A percentile compares a stretch with the other conserved stretches of the same genome.
phyloP scores from a whole-genome alignment of 2,329 filamentous ascomycete species.

The Cladorrhinum sp. region DNA sequence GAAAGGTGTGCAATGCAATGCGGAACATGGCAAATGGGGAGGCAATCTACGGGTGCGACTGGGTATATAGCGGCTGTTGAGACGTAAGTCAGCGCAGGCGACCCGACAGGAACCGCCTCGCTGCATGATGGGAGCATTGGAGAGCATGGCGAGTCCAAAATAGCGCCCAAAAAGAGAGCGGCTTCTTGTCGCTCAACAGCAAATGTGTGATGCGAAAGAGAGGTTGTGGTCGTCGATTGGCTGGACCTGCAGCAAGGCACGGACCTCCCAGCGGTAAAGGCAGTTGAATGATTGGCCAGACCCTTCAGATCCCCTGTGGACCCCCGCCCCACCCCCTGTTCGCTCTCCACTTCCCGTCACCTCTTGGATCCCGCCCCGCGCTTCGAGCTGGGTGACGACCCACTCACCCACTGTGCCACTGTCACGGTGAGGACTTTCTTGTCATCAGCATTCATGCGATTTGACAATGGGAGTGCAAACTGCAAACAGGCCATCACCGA shows the following conservation, averaged over 20 bases:
- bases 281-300: neutral
- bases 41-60: slow-evolving; percentile 6
- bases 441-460: neutral
- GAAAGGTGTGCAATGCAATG: neutral
- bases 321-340: neutral
- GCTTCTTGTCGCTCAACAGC: neutral
- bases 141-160: neutral
- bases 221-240: neutral
- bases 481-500: neutral
- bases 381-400: neutral
- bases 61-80: slow-evolving; percentile 11
- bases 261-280: neutral
- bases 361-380: slow-evolving; percentile 1
- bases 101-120: slow-evolving; percentile 1
- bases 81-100: slow-evolving; percentile 3
- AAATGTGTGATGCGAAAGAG: slow-evolving; percentile 1
- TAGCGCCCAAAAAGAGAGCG: neutral
- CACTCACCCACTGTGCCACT: neutral
- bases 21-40: slow-evolving; percentile 1
- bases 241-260: slow-evolving; percentile 3
- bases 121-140: neutral
- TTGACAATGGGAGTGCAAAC: neutral
- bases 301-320: neutral
- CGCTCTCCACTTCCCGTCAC: slow-evolving; percentile 1
- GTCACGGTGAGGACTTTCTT: neutral